Percentiles rank a stretch among this genome's conserved stretches.
These are phyloP conservation scores for Clausena lansium DNA, from an alignment of 345 rosid genomes.

Conservation along the genomic window DNA sequence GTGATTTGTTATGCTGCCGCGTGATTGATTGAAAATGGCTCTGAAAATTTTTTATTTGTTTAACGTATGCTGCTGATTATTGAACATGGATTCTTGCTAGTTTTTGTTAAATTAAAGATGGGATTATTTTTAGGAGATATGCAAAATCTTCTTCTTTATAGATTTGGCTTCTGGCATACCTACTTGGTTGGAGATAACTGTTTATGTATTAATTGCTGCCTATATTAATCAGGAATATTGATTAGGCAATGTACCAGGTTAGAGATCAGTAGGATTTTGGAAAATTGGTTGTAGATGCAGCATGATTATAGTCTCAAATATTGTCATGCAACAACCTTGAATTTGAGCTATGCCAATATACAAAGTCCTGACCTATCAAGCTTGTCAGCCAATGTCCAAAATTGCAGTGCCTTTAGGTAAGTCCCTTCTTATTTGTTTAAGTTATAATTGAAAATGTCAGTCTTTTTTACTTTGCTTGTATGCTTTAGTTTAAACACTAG, in stretches of 20 bases:
- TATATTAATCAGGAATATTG: conserved; percentile 24
- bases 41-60: no score
- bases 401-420: conserved; percentile 81
- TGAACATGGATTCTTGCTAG: no score
- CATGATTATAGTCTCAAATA: conserved; percentile 30
- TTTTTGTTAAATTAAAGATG: no score
- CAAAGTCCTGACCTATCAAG: conserved; percentile 38
- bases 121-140: conserved; percentile 32
- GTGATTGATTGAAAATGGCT: no score
- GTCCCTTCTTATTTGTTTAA: conserved; percentile 14
- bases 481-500: not conserved
- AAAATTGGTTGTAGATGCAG: conserved; percentile 21
- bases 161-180: conserved; percentile 34
- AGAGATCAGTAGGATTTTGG: conserved; percentile 23
- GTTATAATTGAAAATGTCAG: not conserved
- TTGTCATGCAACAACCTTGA: no score
- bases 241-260: conserved; percentile 25
- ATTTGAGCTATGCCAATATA: no score
- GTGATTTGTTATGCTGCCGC: no score
- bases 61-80: no score
- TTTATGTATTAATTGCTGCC: conserved; percentile 56
- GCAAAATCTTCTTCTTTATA: conserved; percentile 41
- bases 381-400: conserved; percentile 66
- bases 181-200: conserved; percentile 43
- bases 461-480: not conserved